Percentiles rank a stretch among this genome's conserved stretches.
Evolutionary conservation across 768 basidiomycete species (phyloP).

Genomic region (Atractiella rhizophila): DNA sequence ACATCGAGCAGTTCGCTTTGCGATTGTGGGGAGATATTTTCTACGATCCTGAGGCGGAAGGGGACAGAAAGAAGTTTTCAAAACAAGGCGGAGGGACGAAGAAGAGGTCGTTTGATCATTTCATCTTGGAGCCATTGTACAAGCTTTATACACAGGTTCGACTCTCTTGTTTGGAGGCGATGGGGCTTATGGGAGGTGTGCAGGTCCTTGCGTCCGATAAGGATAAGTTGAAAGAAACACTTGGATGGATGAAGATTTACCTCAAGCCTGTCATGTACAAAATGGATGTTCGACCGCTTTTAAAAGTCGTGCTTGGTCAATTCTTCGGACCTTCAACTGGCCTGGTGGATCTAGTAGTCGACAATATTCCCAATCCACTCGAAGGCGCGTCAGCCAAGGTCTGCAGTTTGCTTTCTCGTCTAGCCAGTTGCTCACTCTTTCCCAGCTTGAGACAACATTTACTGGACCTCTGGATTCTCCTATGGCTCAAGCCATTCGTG

Average conservation of each 20-base stretch:
- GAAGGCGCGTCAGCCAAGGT: constrained; percentile 23
- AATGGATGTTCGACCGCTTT: constrained; percentile 85
- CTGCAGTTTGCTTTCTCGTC: neutral
- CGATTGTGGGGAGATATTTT: constrained; percentile 97
- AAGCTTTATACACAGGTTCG: constrained; percentile 58
- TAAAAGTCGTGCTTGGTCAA: constrained; percentile 79
- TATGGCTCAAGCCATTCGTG: constrained; percentile 49
- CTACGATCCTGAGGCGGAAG: constrained; percentile 51
- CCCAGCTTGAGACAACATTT: constrained; percentile 56
- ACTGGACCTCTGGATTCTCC: constrained; percentile 66
- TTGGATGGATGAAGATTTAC: constrained; percentile 48
- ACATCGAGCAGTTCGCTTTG: constrained; percentile 60
- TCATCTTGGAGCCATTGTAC: constrained; percentile 85
- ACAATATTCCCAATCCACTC: constrained; percentile 50
- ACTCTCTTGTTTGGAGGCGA: neutral
- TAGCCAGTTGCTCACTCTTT: neutral
- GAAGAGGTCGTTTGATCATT: constrained; percentile 71
- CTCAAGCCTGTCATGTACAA: constrained; percentile 87
- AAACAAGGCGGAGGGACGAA: constrained; percentile 39
- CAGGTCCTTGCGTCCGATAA: constrained; percentile 84
- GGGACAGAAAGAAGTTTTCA: constrained; percentile 80
- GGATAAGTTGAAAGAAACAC: constrained; percentile 55
- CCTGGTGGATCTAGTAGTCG: constrained; percentile 70
- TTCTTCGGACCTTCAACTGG: constrained; percentile 76
- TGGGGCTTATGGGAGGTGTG: neutral